Conservation (phyloP, 140 eudicot species). For the Artemisia princeps region DNA sequence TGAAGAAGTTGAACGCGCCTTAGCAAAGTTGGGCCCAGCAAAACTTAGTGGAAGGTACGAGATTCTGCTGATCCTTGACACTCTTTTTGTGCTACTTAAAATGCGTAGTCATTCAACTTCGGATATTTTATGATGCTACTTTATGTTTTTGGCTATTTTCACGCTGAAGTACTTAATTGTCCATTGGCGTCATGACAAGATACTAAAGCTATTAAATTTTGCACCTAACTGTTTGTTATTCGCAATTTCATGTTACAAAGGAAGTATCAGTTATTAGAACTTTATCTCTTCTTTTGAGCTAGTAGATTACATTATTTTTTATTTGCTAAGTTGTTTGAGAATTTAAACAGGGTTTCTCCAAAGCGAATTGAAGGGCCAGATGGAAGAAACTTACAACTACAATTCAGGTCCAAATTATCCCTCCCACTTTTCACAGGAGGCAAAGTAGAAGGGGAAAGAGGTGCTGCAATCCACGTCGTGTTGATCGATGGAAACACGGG, state of each 20-base stretch:
- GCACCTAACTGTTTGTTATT: background rate
- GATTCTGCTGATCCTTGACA: constrained; percentile 1
- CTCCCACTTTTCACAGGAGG: constrained; percentile 97
- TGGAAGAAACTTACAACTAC: constrained; percentile 87
- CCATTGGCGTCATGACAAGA: background rate
- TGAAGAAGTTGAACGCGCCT: constrained; percentile 99
- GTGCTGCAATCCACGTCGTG: constrained; percentile 78
- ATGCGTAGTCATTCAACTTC: background rate
- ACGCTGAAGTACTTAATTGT: background rate
- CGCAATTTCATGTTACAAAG: background rate
- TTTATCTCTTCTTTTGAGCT: constrained; percentile 1
- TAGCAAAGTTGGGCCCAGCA: constrained; percentile 75
- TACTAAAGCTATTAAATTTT: background rate
- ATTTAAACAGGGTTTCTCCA: constrained; percentile 71
- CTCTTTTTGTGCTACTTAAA: background rate
- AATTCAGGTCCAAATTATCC: constrained; percentile 70
- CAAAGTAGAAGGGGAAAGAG: constrained; percentile 94
- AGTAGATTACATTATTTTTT: constrained; percentile 3
- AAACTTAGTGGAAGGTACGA: constrained; percentile 66
- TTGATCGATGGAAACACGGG: constrained; percentile 75
- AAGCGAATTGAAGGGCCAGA: constrained; percentile 82
- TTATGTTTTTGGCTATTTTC: constrained; percentile 1
- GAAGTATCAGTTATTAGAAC: background rate
- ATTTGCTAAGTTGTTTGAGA: background rate
- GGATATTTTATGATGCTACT: background rate